phyloP scores from a whole-genome alignment of 2,329 filamentous ascomycete species.

The Microcyclosporella mali region DNA sequence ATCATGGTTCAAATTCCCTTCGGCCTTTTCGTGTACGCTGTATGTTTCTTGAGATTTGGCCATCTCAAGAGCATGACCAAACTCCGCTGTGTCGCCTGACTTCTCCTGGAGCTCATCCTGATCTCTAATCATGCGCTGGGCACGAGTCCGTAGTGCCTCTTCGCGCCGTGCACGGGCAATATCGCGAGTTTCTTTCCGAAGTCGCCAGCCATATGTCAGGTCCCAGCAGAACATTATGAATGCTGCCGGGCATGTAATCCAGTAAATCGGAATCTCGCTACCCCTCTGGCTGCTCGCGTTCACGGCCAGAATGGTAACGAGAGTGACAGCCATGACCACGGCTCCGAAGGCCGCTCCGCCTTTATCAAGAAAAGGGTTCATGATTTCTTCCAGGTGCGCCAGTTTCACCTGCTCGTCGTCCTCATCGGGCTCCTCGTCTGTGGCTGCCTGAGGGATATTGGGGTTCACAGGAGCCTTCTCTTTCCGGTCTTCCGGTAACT shows the following conservation, averaged over 20 bases:
- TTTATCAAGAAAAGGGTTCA: conserved; percentile 69
- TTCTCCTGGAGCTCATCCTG: no score
- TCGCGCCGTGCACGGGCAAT: conserved; percentile 42
- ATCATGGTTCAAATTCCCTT: no score
- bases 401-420: conserved; percentile 49
- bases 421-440: conserved; percentile 39
- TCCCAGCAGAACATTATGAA: conserved; percentile 65
- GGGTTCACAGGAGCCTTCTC: conserved; percentile 59
- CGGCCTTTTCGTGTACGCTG: no score
- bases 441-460: conserved; percentile 52
- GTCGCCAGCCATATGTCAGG: conserved; percentile 55
- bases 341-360: conserved; percentile 59
- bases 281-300: conserved; percentile 54
- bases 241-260: conserved; percentile 63
- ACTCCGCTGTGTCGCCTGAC: no score
- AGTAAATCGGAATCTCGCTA: conserved; percentile 56
- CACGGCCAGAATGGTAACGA: conserved; percentile 59
- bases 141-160: no score
- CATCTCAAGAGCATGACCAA: no score
- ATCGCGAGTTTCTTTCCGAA: conserved; percentile 56
- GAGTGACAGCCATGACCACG: conserved; percentile 59
- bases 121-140: no score
- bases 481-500: conserved; percentile 54
- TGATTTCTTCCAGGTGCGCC: conserved; percentile 60
- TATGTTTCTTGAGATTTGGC: no score